These are phyloP conservation scores for Rhododendron simsii DNA, from an alignment of 148 eudicot species.

Conservation along the genomic window DNA sequence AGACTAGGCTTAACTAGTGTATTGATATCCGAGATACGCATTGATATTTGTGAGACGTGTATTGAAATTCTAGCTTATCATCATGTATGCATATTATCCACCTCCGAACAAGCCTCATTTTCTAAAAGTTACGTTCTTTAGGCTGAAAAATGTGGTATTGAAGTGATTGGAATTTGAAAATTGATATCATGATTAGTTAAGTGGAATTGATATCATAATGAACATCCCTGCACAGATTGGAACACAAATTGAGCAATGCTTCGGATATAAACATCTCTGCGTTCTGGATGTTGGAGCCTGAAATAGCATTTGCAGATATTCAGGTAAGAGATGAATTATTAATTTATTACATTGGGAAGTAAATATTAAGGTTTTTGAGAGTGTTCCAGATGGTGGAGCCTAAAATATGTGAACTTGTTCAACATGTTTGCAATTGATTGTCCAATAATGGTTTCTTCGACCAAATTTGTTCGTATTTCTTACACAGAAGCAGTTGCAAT, in stretches of 20 bases:
- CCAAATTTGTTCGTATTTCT: conserved; percentile 64
- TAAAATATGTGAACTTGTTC: not conserved
- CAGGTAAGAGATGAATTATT: conserved; percentile 37
- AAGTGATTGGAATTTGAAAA: not conserved
- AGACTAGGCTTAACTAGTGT: conserved; percentile 35
- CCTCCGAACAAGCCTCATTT: not conserved
- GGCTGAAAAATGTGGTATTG: not conserved
- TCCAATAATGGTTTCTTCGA: conserved; percentile 67
- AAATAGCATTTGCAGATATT: conserved; percentile 90
- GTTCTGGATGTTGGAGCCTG: conserved; percentile 97
- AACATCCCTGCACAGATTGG: no score
- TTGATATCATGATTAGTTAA: not conserved
- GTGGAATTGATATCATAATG: not conserved
- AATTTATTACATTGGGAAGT: not conserved
- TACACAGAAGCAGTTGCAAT: conserved; percentile 74
- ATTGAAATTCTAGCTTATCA: not conserved
- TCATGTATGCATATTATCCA: not conserved
- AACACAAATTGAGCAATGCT: not conserved
- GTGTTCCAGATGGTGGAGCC: not conserved
- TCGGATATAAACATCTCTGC: no score
- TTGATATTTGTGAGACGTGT: not conserved
- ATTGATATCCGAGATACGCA: not conserved
- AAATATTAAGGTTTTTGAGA: not conserved
- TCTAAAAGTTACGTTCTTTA: not conserved
- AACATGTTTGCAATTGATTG: conserved; percentile 51